Conservation (phyloP, 2,329 filamentous ascomycete genomes). For the Nothomitra cinnamomea region DNA sequence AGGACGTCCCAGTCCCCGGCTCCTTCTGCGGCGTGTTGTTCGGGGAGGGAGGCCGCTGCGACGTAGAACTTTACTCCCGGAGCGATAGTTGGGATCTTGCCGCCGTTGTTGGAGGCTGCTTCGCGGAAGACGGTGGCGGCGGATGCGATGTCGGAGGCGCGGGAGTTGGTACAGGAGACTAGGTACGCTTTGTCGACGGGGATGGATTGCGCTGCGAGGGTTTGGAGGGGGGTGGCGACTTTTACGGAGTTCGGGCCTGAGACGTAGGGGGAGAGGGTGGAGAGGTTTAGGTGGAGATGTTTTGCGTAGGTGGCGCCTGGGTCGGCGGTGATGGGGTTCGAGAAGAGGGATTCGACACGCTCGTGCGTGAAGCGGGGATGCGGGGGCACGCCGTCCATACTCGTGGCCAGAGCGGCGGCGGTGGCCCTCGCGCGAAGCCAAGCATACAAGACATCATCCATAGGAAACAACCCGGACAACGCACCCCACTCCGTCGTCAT, state of each 20-base stretch:
- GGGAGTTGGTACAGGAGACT: constrained; percentile 77
- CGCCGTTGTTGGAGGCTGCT: constrained; percentile 42
- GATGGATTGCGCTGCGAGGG: constrained; percentile 60
- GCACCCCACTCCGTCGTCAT: constrained; percentile 35
- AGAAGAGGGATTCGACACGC: constrained; percentile 53
- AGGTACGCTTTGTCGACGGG: constrained; percentile 71
- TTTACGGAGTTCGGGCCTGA: constrained; percentile 87
- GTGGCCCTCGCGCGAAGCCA: constrained; percentile 72
- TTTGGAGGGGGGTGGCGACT: constrained; percentile 56
- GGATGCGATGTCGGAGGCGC: constrained; percentile 62
- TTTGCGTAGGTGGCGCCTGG: constrained; percentile 70
- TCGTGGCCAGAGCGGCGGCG: constrained; percentile 42
- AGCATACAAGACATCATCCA: constrained; percentile 50
- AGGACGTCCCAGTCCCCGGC: constrained; percentile 74
- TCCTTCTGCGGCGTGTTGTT: constrained; percentile 63
- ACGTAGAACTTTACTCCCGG: constrained; percentile 74
- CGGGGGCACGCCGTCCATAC: constrained; percentile 28
- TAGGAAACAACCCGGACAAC: constrained; percentile 59
- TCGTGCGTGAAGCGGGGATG: constrained; percentile 52
- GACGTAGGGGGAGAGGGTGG: constrained; percentile 68
- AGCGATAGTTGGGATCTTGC: constrained; percentile 51
- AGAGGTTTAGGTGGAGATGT: constrained; percentile 62
- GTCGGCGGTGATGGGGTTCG: constrained; percentile 52
- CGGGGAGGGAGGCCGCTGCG: constrained; percentile 62
- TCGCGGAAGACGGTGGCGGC: constrained; percentile 77